Percentiles rank a stretch among this genome's conserved stretches.
Conservation (phyloP, 2,329 filamentous ascomycete genomes). For the Graphilbum ipis-grandicollis region DNA sequence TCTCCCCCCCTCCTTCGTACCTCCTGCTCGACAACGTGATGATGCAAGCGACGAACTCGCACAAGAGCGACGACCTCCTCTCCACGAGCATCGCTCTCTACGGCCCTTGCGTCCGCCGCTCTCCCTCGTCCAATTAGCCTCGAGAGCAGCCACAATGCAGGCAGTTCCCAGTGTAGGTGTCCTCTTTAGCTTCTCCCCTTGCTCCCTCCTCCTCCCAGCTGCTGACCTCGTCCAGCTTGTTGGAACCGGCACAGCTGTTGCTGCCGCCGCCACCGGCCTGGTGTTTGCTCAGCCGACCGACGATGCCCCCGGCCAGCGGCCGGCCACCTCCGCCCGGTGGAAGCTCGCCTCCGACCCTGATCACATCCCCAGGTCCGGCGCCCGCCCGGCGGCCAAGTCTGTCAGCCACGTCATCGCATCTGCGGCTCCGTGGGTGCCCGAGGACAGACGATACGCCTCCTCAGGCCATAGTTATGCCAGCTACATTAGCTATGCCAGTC, state of each 20-base stretch:
- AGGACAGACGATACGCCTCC: constrained; percentile 3
- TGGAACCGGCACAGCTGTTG: constrained; percentile 43
- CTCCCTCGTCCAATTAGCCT: constrained; percentile 5
- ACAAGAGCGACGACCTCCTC: constrained; percentile 15
- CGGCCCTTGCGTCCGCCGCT: constrained; percentile 13
- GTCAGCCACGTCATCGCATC: constrained; percentile 14
- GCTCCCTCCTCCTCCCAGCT: too few relatives aligned
- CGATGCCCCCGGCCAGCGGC: constrained; percentile 15
- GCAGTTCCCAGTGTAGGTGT: constrained; percentile 28
- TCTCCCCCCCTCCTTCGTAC: neutral
- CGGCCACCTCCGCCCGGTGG: constrained; percentile 3
- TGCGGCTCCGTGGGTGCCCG: neutral
- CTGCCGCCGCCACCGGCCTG: constrained; percentile 39
- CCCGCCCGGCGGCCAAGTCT: constrained; percentile 27
- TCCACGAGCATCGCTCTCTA: constrained; percentile 13
- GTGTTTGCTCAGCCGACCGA: constrained; percentile 39
- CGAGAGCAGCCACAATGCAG: constrained; percentile 18
- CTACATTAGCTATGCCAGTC: constrained; percentile 16
- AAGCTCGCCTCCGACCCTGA: constrained; percentile 11
- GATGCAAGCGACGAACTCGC: constrained; percentile 18
- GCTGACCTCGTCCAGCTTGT: constrained; percentile 27
- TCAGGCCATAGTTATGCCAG: constrained; percentile 11
- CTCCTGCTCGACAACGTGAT: constrained; percentile 11
- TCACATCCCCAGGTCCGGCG: constrained; percentile 15
- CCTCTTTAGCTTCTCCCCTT: too few relatives aligned